Conservation (phyloP, 1,139 yeast genomes). For the Geotrichum macrosporum region DNA sequence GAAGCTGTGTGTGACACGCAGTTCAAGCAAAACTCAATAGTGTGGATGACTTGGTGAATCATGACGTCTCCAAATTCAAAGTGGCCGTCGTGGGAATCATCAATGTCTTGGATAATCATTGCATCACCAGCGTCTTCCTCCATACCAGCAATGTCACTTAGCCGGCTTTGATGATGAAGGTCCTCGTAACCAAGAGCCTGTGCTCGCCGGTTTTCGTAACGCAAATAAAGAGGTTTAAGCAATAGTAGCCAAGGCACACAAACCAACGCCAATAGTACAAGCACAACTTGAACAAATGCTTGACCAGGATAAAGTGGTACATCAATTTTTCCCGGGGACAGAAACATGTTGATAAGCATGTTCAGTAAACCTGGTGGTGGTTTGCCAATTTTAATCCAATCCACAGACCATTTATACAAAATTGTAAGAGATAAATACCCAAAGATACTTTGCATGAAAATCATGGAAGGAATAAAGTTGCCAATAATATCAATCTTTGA, state of each 20-base stretch:
- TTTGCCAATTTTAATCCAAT: conserved; percentile 71
- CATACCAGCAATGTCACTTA: conserved; percentile 30
- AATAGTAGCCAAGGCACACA: conserved; percentile 95
- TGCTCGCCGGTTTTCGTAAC: conserved; percentile 41
- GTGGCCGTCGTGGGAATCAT: conserved; percentile 48
- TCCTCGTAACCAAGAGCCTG: conserved; percentile 27
- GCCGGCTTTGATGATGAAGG: conserved; percentile 26
- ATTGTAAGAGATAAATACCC: conserved; percentile 84
- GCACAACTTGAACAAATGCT: conserved; percentile 65
- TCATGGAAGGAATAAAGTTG: conserved; percentile 86
- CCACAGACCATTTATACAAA: conserved; percentile 89
- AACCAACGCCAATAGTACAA: conserved; percentile 70
- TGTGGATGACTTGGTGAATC: conserved; percentile 97
- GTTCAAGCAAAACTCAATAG: conserved; percentile 95
- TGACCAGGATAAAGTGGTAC: conserved; percentile 84
- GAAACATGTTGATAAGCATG: conserved; percentile 93
- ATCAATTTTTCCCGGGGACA: conserved; percentile 85
- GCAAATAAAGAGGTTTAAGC: conserved; percentile 77
- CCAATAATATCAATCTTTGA: conserved; percentile 84
- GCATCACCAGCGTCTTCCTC: conserved; percentile 36
- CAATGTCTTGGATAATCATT: conserved; percentile 35
- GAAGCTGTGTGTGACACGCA: conserved; percentile 99
- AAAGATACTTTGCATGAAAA: conserved; percentile 93
- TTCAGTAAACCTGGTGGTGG: conserved; percentile 92
- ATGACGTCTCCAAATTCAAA: conserved; percentile 86